Evolutionary conservation across 2,329 filamentous ascomycete species (phyloP).

Genomic region (Simplicillium sp.): DNA sequence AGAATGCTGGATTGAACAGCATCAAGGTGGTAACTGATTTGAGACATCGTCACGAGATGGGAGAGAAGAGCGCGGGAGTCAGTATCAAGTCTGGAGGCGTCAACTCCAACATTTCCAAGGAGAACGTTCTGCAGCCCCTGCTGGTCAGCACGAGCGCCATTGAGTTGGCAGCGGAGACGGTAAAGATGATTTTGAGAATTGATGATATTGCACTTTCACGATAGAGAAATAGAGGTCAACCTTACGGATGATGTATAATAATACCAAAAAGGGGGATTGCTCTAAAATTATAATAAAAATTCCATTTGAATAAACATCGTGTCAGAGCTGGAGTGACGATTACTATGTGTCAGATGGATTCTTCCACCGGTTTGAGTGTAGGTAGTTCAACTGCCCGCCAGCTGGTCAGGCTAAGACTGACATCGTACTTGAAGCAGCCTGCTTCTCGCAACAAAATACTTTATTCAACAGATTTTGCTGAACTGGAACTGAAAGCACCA

Average conservation of each 20-base stretch:
- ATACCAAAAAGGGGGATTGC: conserved; percentile 16
- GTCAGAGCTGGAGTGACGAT: not conserved
- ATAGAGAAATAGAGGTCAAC: conserved; percentile 25
- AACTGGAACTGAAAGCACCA: too few relatives aligned
- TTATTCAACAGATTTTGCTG: too few relatives aligned
- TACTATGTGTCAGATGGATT: not conserved
- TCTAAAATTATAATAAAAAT: conserved; percentile 9
- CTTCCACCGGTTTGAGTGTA: too few relatives aligned
- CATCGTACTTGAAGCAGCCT: too few relatives aligned
- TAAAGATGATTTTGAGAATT: conserved; percentile 80
- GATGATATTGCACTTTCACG: conserved; percentile 57
- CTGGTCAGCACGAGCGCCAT: conserved; percentile 96
- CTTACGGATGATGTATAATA: conserved; percentile 25
- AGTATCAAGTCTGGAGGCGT: conserved; percentile 97
- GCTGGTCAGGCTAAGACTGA: too few relatives aligned
- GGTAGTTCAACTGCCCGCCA: too few relatives aligned
- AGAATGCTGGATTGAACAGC: conserved; percentile 95
- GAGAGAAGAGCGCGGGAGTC: conserved; percentile 91
- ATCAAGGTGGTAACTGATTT: conserved; percentile 98
- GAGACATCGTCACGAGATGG: conserved; percentile 86
- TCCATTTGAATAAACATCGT: not conserved
- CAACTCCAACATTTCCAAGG: conserved; percentile 91
- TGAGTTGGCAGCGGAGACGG: conserved; percentile 93
- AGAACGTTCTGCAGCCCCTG: conserved; percentile 93
- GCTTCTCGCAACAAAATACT: too few relatives aligned